These are phyloP conservation scores for Pythium dissotocum DNA, from an alignment of 352 stramenopile species.

Conservation along the genomic window DNA sequence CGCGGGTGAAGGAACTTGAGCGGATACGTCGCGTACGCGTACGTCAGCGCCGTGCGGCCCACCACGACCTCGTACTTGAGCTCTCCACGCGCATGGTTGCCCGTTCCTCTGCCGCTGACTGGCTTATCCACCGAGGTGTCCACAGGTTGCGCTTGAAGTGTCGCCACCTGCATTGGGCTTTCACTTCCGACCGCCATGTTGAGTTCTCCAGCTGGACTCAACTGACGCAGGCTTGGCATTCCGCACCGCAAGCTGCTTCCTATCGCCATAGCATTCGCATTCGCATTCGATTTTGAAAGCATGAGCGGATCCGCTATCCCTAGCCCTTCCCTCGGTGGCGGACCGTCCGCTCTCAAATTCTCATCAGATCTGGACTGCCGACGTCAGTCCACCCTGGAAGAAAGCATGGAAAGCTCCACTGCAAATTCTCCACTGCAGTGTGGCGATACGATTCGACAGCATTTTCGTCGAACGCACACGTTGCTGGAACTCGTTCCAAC, in stretches of 20 bases:
- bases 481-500: not conserved
- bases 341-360: not conserved
- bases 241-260: not conserved
- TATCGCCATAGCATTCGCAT: constrained; percentile 2
- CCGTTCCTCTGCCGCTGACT: not conserved
- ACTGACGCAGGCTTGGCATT: not conserved
- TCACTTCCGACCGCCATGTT: constrained; percentile 2
- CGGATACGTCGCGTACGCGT: constrained; percentile 83
- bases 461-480: constrained; percentile 3
- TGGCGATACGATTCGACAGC: not conserved
- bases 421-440: not conserved
- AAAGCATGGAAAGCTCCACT: not conserved
- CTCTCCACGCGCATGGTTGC: constrained; percentile 37
- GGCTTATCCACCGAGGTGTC: constrained; percentile 4
- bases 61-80: constrained; percentile 76
- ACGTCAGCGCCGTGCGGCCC: constrained; percentile 58
- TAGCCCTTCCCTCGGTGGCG: constrained; percentile 11
- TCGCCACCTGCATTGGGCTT: not conserved
- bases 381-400: constrained; percentile 1
- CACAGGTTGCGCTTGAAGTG: not conserved
- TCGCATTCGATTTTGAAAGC: not conserved
- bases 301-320: constrained; percentile 26
- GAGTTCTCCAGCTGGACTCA: not conserved
- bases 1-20: constrained; percentile 87
- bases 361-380: not conserved